Conservation (phyloP, 352 stramenopile genomes). For the Globisporangium camurandrum region DNA sequence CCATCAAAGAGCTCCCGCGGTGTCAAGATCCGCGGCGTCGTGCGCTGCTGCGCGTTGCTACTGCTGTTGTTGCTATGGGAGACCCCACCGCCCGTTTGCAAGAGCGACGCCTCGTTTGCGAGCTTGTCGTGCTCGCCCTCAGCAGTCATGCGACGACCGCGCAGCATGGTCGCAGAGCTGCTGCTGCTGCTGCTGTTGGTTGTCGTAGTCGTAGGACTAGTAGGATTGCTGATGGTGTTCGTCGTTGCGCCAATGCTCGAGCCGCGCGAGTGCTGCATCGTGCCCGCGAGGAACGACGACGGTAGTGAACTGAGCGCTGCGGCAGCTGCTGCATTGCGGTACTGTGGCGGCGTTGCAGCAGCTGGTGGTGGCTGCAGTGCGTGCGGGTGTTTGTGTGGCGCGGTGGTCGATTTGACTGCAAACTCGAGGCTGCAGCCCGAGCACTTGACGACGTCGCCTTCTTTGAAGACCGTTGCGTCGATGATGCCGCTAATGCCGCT, state of each 20-base stretch:
- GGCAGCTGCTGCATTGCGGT: conserved; percentile 54
- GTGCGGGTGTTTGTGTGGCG: conserved; percentile 6
- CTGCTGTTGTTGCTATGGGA: conserved; percentile 10
- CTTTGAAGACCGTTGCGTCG: conserved; percentile 32
- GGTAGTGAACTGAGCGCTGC: conserved; percentile 62
- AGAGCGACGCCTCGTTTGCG: conserved; percentile 47
- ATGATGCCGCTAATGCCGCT: conserved; percentile 13
- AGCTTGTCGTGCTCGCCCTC: conserved; percentile 72
- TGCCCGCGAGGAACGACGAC: conserved; percentile 37
- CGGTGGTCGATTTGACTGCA: conserved; percentile 39
- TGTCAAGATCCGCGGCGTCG: conserved; percentile 65
- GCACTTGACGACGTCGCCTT: conserved; percentile 74
- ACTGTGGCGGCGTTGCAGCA: conserved; percentile 33
- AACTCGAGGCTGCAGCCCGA: conserved; percentile 64
- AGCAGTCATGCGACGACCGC: conserved; percentile 45
- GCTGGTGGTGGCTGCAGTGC: conserved; percentile 4
- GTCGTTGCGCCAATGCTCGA: conserved; percentile 18
- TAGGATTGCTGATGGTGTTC: conserved; percentile 3
- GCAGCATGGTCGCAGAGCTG: conserved; percentile 2
- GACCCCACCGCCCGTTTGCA: conserved; percentile 12
- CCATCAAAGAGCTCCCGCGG: conserved; percentile 92
- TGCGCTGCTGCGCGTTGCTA: conserved; percentile 8
- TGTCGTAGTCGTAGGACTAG: too few relatives aligned
- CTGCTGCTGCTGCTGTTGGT: conserved; percentile 4
- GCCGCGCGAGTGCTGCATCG: conserved; percentile 39